phyloP scores from a whole-genome alignment of 805 yeast species.

The Millerago galiae region DNA sequence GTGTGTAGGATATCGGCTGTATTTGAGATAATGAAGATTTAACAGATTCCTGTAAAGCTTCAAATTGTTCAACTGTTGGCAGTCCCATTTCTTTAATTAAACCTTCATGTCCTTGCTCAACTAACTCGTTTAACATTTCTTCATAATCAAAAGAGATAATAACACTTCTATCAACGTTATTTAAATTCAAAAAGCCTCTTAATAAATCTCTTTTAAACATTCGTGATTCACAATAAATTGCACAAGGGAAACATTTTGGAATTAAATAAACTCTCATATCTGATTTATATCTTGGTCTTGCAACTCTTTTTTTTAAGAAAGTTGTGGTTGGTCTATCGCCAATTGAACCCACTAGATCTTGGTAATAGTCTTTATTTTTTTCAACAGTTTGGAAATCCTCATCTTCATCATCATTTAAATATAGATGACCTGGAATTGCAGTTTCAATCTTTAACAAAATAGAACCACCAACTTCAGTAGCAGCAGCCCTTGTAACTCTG shows the following conservation, averaged over 20 bases:
- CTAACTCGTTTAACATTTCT: conserved; percentile 12
- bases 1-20: background rate
- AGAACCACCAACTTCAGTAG: conserved; percentile 45
- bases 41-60: conserved; percentile 1
- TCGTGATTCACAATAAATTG: conserved; percentile 41
- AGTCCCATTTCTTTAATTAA: conserved; percentile 11
- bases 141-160: conserved; percentile 27
- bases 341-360: conserved; percentile 20
- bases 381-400: conserved; percentile 18
- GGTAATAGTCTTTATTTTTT: conserved; percentile 14
- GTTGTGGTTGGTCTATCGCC: conserved; percentile 41
- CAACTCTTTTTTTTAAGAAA: conserved; percentile 50
- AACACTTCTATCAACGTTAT: conserved; percentile 21
- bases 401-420: conserved; percentile 42
- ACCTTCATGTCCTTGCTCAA: conserved; percentile 12
- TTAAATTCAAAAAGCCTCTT: conserved; percentile 40
- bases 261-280: conserved; percentile 57
- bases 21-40: background rate
- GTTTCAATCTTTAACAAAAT: conserved; percentile 48
- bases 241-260: conserved; percentile 34
- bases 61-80: conserved; percentile 15
- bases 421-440: conserved; percentile 45
- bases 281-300: conserved; percentile 56
- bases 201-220: conserved; percentile 46
- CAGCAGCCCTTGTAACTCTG: conserved; percentile 49